Conservation (phyloP, 495 filamentous ascomycete genomes). For the Cercophora samala region DNA sequence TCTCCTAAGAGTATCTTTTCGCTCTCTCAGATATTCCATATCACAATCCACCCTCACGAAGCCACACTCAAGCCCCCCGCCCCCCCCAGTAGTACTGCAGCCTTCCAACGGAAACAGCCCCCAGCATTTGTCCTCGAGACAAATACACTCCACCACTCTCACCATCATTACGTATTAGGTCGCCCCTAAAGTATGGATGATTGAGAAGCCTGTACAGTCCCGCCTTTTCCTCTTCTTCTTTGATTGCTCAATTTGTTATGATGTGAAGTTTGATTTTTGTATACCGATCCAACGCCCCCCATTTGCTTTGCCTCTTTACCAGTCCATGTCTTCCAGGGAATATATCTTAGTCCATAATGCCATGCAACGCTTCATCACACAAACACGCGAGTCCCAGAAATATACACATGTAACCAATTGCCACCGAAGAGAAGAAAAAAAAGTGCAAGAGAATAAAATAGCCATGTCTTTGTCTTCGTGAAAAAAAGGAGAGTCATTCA, state of each 20-base stretch:
- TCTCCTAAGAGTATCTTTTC: background rate
- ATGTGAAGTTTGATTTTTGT: constrained; percentile 11
- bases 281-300: constrained; percentile 17
- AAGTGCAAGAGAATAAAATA: background rate
- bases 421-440: constrained; percentile 4
- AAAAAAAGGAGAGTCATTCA: constrained; percentile 1
- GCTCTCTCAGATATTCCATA: background rate
- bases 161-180: background rate
- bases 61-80: background rate
- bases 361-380: constrained; percentile 25
- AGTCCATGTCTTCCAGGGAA: background rate
- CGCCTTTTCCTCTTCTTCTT: background rate
- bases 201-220: background rate
- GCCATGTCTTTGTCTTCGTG: background rate
- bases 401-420: background rate
- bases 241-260: background rate
- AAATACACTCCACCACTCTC: background rate
- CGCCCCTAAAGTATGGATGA: background rate
- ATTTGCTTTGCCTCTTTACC: background rate
- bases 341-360: constrained; percentile 22
- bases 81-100: background rate
- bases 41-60: background rate
- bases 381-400: constrained; percentile 11
- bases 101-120: background rate
- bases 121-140: background rate